phyloP scores from a whole-genome alignment of 1,284 basidiomycete genomes.

The Cystobasidiaceae sp. region DNA sequence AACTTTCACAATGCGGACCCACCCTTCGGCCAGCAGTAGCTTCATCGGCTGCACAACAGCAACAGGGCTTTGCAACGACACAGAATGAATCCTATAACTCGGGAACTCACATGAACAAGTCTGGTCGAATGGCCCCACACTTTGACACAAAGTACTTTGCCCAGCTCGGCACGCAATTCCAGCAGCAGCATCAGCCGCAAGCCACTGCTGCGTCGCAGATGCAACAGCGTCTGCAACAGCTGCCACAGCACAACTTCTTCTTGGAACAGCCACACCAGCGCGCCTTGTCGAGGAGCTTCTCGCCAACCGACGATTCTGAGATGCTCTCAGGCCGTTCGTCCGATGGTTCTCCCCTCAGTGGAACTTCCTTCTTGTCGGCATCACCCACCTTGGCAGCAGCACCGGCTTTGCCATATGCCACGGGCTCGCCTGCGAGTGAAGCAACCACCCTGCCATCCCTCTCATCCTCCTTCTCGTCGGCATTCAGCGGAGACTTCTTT shows the following conservation, averaged over 20 bases:
- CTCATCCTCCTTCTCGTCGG: conserved; percentile 18
- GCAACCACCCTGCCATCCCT: conserved; percentile 5
- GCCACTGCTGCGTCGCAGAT: too few relatives aligned
- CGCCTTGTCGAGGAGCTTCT: background rate
- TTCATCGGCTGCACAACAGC: background rate
- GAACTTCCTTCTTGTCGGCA: background rate
- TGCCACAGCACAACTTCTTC: background rate
- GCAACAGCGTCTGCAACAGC: background rate
- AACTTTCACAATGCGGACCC: conserved; percentile 19
- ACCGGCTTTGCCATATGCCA: background rate
- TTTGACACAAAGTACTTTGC: too few relatives aligned
- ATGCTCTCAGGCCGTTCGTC: background rate
- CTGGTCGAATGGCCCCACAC: too few relatives aligned
- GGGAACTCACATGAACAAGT: too few relatives aligned
- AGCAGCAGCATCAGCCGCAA: too few relatives aligned
- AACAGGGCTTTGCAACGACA: too few relatives aligned
- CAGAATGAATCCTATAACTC: too few relatives aligned
- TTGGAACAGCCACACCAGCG: background rate
- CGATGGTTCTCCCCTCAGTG: background rate
- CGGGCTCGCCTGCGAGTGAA: background rate
- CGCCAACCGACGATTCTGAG: conserved; percentile 3
- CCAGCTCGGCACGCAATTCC: too few relatives aligned
- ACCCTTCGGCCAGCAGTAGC: background rate
- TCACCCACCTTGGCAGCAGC: conserved; percentile 5
- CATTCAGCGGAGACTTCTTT: conserved; percentile 3